Evolutionary conservation across 2,329 filamentous ascomycete genomes (phyloP), one percentile per base, ranked within the genome.

Genomic region (Scytalidium sp.): DNA sequence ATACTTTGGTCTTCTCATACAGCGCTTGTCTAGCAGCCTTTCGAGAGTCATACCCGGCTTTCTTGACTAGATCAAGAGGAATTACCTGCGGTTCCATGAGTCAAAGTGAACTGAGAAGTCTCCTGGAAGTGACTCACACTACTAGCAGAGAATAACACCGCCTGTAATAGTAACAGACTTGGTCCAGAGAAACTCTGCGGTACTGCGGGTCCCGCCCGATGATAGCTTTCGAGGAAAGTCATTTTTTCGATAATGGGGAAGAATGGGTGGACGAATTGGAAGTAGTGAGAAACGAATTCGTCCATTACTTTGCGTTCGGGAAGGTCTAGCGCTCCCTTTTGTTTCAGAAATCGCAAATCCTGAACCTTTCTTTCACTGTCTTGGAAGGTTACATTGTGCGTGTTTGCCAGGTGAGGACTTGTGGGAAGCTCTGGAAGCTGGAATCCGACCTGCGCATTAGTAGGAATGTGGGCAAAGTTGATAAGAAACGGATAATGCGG

Each of bases 221-320:
- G 40, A 32, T 57, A 58, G 3, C 29, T 22, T 1, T 27, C 42
- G 13, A 58, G 45, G 39, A 58, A 57, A 19, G 22, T 36, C 10
- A 45, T 39, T 29, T 51, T 53, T 22, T 57, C 53, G 19, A 58
- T 41, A 20, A 58, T 49, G 5, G 56, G 56, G 36, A 58, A 58
- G 47, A 57, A 58, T 4, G 55, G 51, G 17, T 59, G 56, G 25
- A 59, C 56, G 8, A 55, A 41, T 22, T 46, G 45, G 19, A 59
- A 59, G 43, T 57, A 59, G 10, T 49, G 43, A 1, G 50, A 47
- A 39, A 59, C 45, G 40, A 53, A 53, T 39, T 50, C 49, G 21
- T 55, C 54, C 36, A 58, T 47, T 8, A 55, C 42, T n/a, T 36
- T 22, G 41, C 48, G 49, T 11, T 50, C 39, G 2, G 53, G 55